Conservation (phyloP, 1,284 basidiomycete genomes). For the Ganoderma resinaceum region DNA sequence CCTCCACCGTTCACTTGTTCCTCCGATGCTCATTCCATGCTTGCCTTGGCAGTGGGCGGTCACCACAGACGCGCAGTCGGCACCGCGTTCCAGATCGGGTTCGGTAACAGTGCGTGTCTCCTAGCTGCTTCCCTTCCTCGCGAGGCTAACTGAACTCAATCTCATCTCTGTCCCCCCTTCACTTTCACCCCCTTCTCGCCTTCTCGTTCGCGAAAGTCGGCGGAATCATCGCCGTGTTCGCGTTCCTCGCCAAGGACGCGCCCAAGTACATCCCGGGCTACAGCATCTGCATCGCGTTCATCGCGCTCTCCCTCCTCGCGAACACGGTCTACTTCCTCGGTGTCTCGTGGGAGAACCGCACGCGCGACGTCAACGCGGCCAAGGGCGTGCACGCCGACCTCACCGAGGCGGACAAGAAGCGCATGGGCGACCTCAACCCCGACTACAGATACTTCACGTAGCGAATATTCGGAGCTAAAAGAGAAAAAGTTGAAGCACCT, state of each 20-base stretch:
- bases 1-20: too few species aligned
- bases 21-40: slow-evolving; percentile 1
- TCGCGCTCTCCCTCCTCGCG: slow-evolving; percentile 37
- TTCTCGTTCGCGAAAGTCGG: slow-evolving; percentile 33
- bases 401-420: slow-evolving; percentile 39
- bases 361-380: slow-evolving; percentile 31
- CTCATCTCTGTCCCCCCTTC: background rate
- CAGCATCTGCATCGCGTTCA: slow-evolving; percentile 40
- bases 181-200: background rate
- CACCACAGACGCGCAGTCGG: slow-evolving; percentile 39
- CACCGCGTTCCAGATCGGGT: slow-evolving; percentile 41
- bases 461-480: too few species aligned
- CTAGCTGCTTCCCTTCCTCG: background rate
- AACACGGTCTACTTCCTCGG: slow-evolving; percentile 36
- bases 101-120: slow-evolving; percentile 38
- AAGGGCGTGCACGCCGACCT: slow-evolving; percentile 28
- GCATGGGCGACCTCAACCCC: slow-evolving; percentile 34
- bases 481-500: too few species aligned
- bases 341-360: slow-evolving; percentile 36
- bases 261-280: slow-evolving; percentile 40
- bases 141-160: background rate
- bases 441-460: slow-evolving; percentile 32
- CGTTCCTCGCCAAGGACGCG: slow-evolving; percentile 41
- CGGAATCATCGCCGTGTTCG: slow-evolving; percentile 41
- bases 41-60: slow-evolving; percentile 35